A percentile compares a stretch with the other conserved stretches of the same genome.
phyloP scores from a whole-genome alignment of 129 eudicot genomes.

The Arctium minus region DNA sequence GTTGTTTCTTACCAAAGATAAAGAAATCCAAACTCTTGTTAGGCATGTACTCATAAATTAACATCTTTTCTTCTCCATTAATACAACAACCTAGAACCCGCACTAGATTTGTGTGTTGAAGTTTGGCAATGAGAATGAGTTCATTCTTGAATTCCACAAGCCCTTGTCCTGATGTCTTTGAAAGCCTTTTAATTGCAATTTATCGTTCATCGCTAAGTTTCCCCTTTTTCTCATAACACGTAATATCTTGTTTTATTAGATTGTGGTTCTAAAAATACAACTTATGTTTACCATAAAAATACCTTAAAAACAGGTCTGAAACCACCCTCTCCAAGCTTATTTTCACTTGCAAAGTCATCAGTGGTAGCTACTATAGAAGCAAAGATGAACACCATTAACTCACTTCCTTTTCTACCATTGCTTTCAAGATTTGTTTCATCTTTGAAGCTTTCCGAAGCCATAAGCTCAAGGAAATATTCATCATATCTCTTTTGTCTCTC shows the following conservation, averaged over 20 bases:
- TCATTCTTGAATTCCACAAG: conserved; percentile 38
- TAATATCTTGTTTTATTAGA: neutral
- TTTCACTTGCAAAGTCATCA: conserved; percentile 22
- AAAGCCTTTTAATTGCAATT: conserved; percentile 28
- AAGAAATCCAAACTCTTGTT: conserved; percentile 51
- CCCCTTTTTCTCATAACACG: conserved; percentile 29
- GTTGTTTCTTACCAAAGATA: conserved; percentile 35
- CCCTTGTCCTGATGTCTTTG: conserved; percentile 35
- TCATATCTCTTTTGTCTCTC: neutral
- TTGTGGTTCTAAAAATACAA: neutral
- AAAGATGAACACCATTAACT: conserved; percentile 19
- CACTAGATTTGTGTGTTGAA: conserved; percentile 37
- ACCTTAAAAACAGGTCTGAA: conserved; percentile 60
- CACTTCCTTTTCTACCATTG: conserved; percentile 18
- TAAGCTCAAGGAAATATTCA: conserved; percentile 12
- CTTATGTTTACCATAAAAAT: neutral
- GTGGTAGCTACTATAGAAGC: conserved; percentile 22
- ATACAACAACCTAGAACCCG: conserved; percentile 32
- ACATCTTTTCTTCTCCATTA: conserved; percentile 31
- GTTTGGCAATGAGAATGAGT: conserved; percentile 35
- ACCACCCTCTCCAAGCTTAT: conserved; percentile 25
- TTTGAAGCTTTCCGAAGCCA: conserved; percentile 19
- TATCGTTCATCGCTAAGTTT: conserved; percentile 27
- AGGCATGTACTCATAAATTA: conserved; percentile 39
- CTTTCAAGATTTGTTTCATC: neutral